These are phyloP conservation scores for Paramarasmius palmivorus DNA, from an alignment of 1,284 basidiomycete species.

Conservation along the genomic window DNA sequence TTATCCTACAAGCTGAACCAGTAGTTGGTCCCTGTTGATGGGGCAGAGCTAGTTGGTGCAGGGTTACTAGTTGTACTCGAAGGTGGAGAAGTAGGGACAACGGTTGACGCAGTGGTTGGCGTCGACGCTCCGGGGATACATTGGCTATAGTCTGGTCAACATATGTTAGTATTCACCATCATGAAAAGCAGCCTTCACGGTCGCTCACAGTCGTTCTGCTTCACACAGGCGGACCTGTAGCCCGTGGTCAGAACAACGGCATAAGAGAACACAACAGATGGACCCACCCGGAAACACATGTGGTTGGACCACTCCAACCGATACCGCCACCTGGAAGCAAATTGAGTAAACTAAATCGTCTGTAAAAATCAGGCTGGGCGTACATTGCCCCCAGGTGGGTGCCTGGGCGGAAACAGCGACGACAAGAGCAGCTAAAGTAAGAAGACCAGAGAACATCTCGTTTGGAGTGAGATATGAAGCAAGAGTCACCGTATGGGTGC, in stretches of 20 bases:
- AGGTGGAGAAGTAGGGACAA: constrained; percentile 15
- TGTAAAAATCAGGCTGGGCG: neutral
- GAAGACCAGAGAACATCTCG: neutral
- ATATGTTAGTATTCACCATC: neutral
- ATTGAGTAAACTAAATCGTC: neutral
- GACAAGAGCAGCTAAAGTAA: neutral
- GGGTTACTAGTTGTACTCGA: constrained; percentile 18
- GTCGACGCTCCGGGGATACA: neutral
- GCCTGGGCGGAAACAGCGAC: neutral
- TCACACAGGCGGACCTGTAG: constrained; percentile 21
- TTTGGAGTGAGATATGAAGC: neutral
- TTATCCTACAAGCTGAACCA: constrained; percentile 50
- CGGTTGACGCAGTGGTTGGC: constrained; percentile 22
- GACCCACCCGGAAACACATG: constrained; percentile 34
- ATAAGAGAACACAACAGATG: neutral
- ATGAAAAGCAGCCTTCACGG: neutral
- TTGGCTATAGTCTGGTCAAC: constrained; percentile 6
- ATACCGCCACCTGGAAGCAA: constrained; percentile 32
- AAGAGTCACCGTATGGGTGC: too few relatives aligned
- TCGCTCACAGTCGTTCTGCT: constrained; percentile 1
- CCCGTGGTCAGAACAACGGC: too few relatives aligned
- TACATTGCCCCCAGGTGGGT: constrained; percentile 9
- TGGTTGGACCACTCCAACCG: constrained; percentile 40
- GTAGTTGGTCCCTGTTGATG: constrained; percentile 33
- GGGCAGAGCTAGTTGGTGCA: too few relatives aligned